These are phyloP conservation scores for Selaginella tamariscina DNA, from an alignment of 75 land plant species.

Conservation along the genomic window DNA sequence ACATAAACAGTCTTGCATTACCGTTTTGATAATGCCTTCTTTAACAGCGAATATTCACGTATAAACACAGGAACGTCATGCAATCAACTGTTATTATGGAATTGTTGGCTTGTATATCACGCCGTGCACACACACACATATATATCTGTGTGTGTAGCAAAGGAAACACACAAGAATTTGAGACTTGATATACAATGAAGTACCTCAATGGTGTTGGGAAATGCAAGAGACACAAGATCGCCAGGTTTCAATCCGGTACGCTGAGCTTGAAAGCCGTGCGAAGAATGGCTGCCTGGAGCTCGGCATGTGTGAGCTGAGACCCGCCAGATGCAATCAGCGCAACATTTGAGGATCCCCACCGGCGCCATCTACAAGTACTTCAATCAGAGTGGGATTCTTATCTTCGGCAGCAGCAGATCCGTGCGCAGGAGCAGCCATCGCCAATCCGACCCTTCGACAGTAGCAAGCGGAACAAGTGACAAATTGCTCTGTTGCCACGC, in stretches of 20 bases:
- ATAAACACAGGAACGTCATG: too few species aligned
- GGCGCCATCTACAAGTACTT: constrained; percentile 33
- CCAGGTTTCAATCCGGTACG: constrained; percentile 44
- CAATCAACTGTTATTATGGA: too few species aligned
- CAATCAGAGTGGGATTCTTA: constrained; percentile 29
- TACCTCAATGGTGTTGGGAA: constrained; percentile 82
- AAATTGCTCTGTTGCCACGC: too few species aligned
- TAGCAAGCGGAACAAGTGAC: too few species aligned
- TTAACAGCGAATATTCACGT: too few species aligned
- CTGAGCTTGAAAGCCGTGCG: constrained; percentile 38
- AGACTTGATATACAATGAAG: neutral
- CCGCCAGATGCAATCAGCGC: constrained; percentile 50
- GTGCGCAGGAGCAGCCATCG: neutral
- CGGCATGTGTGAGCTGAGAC: constrained; percentile 34
- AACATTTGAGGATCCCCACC: constrained; percentile 35
- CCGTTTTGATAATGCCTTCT: too few species aligned
- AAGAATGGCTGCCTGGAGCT: constrained; percentile 39
- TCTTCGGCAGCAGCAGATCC: neutral
- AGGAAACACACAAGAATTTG: neutral
- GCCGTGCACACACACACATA: too few species aligned
- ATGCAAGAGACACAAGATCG: constrained; percentile 77
- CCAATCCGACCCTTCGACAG: too few species aligned
- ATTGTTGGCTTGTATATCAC: too few species aligned
- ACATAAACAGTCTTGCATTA: too few species aligned
- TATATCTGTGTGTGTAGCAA: too few species aligned